Evolutionary conservation across 176 grass and related monocot genomes (phyloP).

Genomic region (Urochloa ruziziensis): DNA sequence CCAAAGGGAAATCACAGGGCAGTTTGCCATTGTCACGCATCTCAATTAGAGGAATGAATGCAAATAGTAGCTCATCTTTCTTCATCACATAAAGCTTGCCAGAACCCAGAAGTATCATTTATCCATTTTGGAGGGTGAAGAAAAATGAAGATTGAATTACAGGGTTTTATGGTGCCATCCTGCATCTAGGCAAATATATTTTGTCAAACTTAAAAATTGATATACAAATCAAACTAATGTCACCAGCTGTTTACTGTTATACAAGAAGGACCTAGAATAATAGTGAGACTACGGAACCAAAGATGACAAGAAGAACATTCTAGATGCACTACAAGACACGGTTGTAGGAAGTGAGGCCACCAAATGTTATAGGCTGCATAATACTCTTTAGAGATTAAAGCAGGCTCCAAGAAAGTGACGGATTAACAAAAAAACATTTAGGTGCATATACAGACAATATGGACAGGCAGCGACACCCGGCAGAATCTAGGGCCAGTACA

Average conservation of each 20-base stretch:
- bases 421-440: background rate
- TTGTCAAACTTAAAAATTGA: background rate
- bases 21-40: background rate
- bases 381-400: background rate
- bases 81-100: background rate
- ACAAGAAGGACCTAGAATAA: background rate
- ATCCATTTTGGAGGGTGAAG: background rate
- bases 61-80: background rate
- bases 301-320: background rate
- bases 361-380: background rate
- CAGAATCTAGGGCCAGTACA: no score
- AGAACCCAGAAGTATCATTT: background rate
- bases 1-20: background rate
- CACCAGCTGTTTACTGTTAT: background rate
- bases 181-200: background rate
- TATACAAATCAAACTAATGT: background rate
- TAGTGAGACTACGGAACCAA: background rate
- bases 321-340: background rate
- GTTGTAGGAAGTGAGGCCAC: background rate
- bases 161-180: background rate
- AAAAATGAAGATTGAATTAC: background rate
- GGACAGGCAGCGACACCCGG: background rate
- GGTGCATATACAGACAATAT: background rate
- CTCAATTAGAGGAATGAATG: background rate
- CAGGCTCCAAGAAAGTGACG: conserved; percentile 20